Conservation (phyloP, 306 rosid genomes). For the Vicia faba region DNA sequence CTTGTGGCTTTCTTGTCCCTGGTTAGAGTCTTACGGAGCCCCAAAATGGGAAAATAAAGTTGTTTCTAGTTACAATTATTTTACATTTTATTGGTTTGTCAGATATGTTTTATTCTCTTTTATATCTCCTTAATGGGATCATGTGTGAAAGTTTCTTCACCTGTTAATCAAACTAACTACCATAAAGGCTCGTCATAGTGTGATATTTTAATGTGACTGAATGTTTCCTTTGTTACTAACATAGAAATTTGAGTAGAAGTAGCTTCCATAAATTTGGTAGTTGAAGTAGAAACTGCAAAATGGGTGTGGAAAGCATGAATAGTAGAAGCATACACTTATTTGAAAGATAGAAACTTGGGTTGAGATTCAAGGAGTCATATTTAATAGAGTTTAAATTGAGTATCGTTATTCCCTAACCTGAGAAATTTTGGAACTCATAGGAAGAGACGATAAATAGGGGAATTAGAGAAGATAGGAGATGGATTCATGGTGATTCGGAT, state of each 20-base stretch:
- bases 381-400: not conserved
- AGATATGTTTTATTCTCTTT: conserved; percentile 19
- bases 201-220: not conserved
- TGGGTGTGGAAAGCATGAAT: not conserved
- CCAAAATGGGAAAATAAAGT: not conserved
- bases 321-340: not conserved
- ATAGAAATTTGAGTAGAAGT: conserved; percentile 11
- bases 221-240: conserved; percentile 11
- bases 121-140: conserved; percentile 26
- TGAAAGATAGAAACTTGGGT: conserved; percentile 15
- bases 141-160: conserved; percentile 1
- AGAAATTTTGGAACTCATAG: not conserved
- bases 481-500: not conserved
- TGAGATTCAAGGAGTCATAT: conserved; percentile 13
- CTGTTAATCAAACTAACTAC: conserved; percentile 24
- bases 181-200: conserved; percentile 3
- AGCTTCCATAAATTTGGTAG: conserved; percentile 1
- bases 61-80: not conserved
- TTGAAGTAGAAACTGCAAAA: not conserved
- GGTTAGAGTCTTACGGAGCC: conserved; percentile 27
- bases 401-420: not conserved
- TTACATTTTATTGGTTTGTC: not conserved
- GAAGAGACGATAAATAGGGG: conserved; percentile 6
- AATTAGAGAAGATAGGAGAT: not conserved
- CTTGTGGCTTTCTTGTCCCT: conserved; percentile 21